phyloP scores from a whole-genome alignment of 495 filamentous ascomycete species.

The Aspergillus saccharolyticus region DNA sequence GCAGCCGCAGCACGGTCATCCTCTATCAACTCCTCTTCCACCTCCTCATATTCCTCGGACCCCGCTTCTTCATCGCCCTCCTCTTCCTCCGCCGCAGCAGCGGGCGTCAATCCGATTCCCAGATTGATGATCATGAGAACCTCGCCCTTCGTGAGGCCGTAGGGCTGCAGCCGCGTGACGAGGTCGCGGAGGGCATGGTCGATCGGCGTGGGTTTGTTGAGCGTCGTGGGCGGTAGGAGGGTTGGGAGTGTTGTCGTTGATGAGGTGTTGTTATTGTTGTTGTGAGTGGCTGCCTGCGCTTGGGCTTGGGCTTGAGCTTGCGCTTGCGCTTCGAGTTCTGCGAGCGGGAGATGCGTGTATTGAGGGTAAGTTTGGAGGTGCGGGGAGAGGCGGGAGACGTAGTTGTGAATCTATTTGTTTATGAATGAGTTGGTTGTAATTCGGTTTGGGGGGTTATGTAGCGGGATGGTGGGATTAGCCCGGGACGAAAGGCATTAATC shows the following conservation, averaged over 20 bases:
- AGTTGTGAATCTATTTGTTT: conserved; percentile 39
- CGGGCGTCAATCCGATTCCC: conserved; percentile 29
- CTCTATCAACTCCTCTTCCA: too few relatives aligned
- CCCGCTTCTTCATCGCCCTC: conserved; percentile 9
- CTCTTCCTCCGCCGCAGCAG: conserved; percentile 8
- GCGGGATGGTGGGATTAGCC: not conserved
- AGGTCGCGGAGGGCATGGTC: conserved; percentile 38
- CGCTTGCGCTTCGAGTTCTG: conserved; percentile 21
- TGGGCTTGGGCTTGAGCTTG: conserved; percentile 26
- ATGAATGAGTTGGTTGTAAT: not conserved
- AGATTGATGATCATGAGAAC: conserved; percentile 61
- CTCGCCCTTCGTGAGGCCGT: conserved; percentile 56
- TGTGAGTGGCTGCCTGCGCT: conserved; percentile 13
- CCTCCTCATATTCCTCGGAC: conserved; percentile 12
- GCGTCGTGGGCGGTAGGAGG: conserved; percentile 2
- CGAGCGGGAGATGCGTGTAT: conserved; percentile 11
- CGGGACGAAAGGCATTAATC: too few relatives aligned
- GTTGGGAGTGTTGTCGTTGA: conserved; percentile 6
- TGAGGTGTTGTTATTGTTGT: conserved; percentile 15
- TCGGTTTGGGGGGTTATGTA: not conserved
- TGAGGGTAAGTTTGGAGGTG: conserved; percentile 35
- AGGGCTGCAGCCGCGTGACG: conserved; percentile 38
- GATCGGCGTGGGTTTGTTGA: conserved; percentile 25
- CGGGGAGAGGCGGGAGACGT: conserved; percentile 36
- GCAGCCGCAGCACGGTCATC: conserved; percentile 14